Evolutionary conservation across 371 early-diverging fungal species (phyloP).

Genomic region (Haplosporangium sp.): DNA sequence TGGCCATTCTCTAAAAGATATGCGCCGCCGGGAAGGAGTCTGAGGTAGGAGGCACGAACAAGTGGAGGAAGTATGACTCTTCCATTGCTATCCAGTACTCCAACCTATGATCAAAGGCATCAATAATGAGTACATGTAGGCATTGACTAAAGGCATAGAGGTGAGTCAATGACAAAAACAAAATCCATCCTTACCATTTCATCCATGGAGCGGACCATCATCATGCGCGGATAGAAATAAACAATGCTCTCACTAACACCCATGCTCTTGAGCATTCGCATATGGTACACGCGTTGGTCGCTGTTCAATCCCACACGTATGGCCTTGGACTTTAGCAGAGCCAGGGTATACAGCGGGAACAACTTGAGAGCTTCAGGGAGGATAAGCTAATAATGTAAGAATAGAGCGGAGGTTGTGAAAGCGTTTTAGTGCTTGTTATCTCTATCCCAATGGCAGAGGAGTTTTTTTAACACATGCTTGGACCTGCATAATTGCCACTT

Average conservation of each 20-base stretch:
- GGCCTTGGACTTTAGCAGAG: conserved; percentile 84
- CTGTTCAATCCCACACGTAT: conserved; percentile 75
- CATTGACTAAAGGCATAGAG: too few species aligned
- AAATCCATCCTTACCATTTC: too few species aligned
- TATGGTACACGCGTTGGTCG: conserved; percentile 82
- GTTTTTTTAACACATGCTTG: too few species aligned
- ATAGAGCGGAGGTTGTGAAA: background rate
- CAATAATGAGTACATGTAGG: too few species aligned
- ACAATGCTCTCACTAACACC: conserved; percentile 74
- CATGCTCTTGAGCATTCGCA: conserved; percentile 80
- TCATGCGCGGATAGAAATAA: conserved; percentile 88
- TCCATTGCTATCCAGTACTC: conserved; percentile 48
- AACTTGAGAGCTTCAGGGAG: conserved; percentile 96
- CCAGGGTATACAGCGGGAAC: conserved; percentile 89
- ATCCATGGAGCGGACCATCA: conserved; percentile 72
- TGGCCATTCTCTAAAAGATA: conserved; percentile 90
- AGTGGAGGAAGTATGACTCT: conserved; percentile 70
- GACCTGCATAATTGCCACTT: too few species aligned
- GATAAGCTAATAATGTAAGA: too few species aligned
- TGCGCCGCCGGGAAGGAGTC: conserved; percentile 77
- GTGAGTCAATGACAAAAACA: too few species aligned
- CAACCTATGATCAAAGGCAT: conserved; percentile 16
- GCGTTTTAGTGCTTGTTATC: too few species aligned
- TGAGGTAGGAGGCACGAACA: conserved; percentile 81
- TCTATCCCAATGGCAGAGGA: too few species aligned